Conservation (phyloP, 305 asterid genomes). For the Striga hermonthica region DNA sequence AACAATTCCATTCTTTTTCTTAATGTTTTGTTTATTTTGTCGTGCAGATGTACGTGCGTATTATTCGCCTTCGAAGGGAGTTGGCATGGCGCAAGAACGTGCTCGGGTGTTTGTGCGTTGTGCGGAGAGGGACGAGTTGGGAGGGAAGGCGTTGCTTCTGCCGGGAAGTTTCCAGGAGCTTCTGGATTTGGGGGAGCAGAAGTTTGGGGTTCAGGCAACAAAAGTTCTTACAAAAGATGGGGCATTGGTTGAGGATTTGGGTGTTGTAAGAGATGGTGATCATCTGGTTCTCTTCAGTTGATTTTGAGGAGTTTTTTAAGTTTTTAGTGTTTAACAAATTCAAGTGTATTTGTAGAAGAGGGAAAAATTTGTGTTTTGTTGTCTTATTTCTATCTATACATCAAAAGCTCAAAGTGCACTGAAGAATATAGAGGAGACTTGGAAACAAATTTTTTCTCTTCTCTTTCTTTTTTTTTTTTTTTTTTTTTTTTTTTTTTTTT, state of each 20-base stretch:
- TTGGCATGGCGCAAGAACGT: constrained; percentile 24
- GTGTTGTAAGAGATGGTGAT: constrained; percentile 73
- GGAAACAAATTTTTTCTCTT: too few species aligned
- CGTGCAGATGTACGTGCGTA: constrained; percentile 36
- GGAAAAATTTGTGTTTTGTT: too few species aligned
- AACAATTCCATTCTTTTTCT: not conserved
- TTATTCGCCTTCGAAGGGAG: constrained; percentile 29
- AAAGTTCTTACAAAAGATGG: constrained; percentile 58
- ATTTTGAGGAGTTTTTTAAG: not conserved
- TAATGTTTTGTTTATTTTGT: not conserved
- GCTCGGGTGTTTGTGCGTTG: constrained; percentile 55
- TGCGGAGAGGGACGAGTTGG: constrained; percentile 39
- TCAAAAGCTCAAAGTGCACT: not conserved
- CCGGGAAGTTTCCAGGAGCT: constrained; percentile 56
- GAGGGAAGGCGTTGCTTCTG: constrained; percentile 46
- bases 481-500: too few species aligned
- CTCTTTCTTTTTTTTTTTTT: too few species aligned
- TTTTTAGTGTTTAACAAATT: not conserved
- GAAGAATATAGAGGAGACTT: not conserved
- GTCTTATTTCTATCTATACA: too few species aligned
- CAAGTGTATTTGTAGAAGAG: not conserved
- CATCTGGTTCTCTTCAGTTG: constrained; percentile 51
- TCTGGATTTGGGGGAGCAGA: constrained; percentile 54
- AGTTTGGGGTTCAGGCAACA: constrained; percentile 48
- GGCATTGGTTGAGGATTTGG: constrained; percentile 56